Evolutionary conservation across 2,329 filamentous ascomycete species (phyloP).

Genomic region (Colletotrichum sp.): DNA sequence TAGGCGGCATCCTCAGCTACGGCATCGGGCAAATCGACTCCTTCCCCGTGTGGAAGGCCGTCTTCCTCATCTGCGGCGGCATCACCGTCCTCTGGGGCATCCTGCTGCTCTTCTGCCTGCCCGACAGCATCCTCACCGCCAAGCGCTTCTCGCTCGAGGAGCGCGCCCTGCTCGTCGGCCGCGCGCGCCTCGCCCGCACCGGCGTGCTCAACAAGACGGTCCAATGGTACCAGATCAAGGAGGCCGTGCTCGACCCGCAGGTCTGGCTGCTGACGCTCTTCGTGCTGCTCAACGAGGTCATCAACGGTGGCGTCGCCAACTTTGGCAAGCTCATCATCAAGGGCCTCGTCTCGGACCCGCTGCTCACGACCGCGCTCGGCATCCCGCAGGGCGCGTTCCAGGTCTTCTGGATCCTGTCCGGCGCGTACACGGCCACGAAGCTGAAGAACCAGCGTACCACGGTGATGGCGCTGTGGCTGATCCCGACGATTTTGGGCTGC

Average conservation of each 20-base stretch:
- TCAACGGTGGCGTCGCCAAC: constrained; percentile 55
- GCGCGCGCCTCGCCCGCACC: constrained; percentile 54
- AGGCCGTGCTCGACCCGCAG: constrained; percentile 58
- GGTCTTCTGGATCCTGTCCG: constrained; percentile 57
- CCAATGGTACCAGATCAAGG: constrained; percentile 52
- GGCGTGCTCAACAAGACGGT: constrained; percentile 53
- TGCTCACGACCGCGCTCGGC: constrained; percentile 53
- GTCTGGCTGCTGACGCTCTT: constrained; percentile 64
- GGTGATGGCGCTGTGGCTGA: constrained; percentile 56
- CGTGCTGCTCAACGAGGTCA: constrained; percentile 43
- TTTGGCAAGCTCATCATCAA: constrained; percentile 33
- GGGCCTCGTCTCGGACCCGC: constrained; percentile 33
- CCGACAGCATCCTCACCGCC: constrained; percentile 67
- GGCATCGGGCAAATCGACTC: constrained; percentile 63
- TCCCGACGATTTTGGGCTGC: constrained; percentile 56
- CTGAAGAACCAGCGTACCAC: constrained; percentile 55
- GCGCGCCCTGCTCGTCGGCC: constrained; percentile 56
- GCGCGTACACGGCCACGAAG: constrained; percentile 56
- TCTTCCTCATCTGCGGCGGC: constrained; percentile 64
- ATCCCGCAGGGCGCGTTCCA: constrained; percentile 62
- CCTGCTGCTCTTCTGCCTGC: constrained; percentile 60
- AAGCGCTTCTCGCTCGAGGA: constrained; percentile 65
- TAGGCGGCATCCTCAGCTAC: constrained; percentile 64
- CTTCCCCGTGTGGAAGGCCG: constrained; percentile 58
- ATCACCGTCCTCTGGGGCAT: constrained; percentile 62